Percentiles rank a stretch among this genome's conserved stretches.
Conservation (phyloP, 2,329 filamentous ascomycete genomes). For the Penicillium sp. region DNA sequence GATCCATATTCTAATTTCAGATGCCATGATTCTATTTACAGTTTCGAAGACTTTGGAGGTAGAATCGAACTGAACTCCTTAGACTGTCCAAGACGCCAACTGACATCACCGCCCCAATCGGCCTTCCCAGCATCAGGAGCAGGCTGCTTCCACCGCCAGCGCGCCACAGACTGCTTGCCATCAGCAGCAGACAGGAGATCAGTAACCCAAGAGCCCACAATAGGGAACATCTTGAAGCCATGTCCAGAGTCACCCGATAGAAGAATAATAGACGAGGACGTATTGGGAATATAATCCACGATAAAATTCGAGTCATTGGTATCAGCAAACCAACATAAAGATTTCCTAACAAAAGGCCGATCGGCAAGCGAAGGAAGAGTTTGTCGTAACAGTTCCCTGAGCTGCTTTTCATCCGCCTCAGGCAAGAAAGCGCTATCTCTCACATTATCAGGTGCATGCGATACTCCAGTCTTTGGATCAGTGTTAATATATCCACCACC, state of each 20-base stretch:
- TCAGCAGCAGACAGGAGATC: slow-evolving; percentile 47
- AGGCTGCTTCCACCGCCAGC: slow-evolving; percentile 56
- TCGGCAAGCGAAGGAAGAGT: slow-evolving; percentile 56
- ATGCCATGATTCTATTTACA: slow-evolving; percentile 9
- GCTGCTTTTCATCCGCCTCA: slow-evolving; percentile 52
- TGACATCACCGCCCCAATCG: slow-evolving; percentile 49
- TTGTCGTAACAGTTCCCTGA: slow-evolving; percentile 53
- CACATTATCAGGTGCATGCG: slow-evolving; percentile 43
- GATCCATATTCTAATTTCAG: background rate
- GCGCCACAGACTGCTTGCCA: slow-evolving; percentile 40
- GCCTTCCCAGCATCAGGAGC: slow-evolving; percentile 27
- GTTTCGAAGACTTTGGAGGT: slow-evolving; percentile 20
- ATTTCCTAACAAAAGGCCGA: slow-evolving; percentile 57
- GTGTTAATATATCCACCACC: slow-evolving; percentile 59
- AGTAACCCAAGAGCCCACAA: slow-evolving; percentile 58
- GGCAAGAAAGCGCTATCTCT: slow-evolving; percentile 52
- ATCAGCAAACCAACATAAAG: slow-evolving; percentile 66
- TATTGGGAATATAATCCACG: slow-evolving; percentile 59
- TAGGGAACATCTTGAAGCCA: slow-evolving; percentile 64
- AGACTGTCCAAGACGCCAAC: slow-evolving; percentile 48
- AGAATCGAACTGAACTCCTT: slow-evolving; percentile 28
- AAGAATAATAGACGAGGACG: slow-evolving; percentile 50
- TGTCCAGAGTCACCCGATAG: slow-evolving; percentile 62
- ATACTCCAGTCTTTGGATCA: slow-evolving; percentile 44
- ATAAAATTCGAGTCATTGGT: slow-evolving; percentile 62